phyloP scores from a whole-genome alignment of 108 stramenopile species.

The Craspedostauros australis region DNA sequence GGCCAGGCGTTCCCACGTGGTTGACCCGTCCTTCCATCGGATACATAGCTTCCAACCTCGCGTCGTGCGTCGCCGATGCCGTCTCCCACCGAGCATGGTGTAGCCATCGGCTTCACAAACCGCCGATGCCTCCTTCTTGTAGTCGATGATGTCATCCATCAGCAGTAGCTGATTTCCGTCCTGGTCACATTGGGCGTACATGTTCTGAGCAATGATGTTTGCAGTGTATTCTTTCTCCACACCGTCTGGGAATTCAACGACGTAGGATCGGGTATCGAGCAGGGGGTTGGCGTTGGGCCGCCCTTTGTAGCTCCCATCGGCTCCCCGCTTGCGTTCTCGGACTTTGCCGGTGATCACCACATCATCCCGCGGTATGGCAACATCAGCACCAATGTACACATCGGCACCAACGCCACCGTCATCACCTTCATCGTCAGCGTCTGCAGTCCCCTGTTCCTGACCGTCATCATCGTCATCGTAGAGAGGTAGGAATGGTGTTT shows the following conservation, averaged over 20 bases:
- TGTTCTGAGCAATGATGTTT: constrained; percentile 39
- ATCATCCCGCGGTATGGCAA: constrained; percentile 19
- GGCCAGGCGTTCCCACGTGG: constrained; percentile 10
- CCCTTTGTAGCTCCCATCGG: constrained; percentile 18
- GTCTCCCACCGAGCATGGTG: not conserved
- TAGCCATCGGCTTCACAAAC: too few species aligned
- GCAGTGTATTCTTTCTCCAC: constrained; percentile 15
- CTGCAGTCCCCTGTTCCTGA: not conserved
- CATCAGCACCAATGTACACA: constrained; percentile 15
- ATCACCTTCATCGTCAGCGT: constrained; percentile 7
- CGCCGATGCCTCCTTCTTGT: constrained; percentile 22
- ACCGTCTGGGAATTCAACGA: constrained; percentile 33
- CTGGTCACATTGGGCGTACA: constrained; percentile 25
- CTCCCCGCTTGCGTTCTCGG: constrained; percentile 15
- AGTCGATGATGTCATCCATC: constrained; percentile 22
- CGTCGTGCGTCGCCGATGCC: constrained; percentile 12
- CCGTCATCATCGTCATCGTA: constrained; percentile 8
- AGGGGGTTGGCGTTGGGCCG: constrained; percentile 25
- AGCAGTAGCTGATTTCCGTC: constrained; percentile 17
- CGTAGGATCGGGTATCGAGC: constrained; percentile 29
- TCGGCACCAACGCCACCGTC: constrained; percentile 6
- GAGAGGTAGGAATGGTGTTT: too few species aligned
- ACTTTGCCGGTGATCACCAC: constrained; percentile 17
- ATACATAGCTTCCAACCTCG: constrained; percentile 25
- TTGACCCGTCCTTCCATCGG: constrained; percentile 16